Evolutionary conservation across 164 flowering plant species (phyloP), one percentile per base, ranked within the genome.

Genomic region (Dillenia turbinata): DNA sequence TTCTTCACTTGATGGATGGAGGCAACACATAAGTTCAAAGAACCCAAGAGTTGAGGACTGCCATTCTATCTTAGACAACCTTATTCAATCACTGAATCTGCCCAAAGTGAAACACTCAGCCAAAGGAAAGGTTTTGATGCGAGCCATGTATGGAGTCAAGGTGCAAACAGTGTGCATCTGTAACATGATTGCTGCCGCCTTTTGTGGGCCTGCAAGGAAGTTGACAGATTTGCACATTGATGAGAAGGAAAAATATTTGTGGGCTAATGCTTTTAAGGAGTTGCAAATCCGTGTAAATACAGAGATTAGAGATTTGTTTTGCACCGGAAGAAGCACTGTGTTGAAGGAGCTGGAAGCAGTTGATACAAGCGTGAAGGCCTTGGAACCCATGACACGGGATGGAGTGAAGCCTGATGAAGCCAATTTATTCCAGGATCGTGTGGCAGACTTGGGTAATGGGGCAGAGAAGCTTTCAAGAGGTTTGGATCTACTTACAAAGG

Each of bases 111-210:
- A 85, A 69, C 87, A 81, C 69, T 86, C 96, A 2, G 73, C 85
- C 48, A 89, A 88, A 66, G 99, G 89, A 17, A 86, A 85, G 70
- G 85, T 91, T 46, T 65, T 95, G 75, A 83, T 95, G 90, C 86
- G 75, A 2, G 97, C 96, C 10, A 75, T 94, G 85, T 84, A 86
- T 56, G 99, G 96, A 54, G 85, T 92, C n/a, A 89, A 77, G 75
- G 88, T 84, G 48, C 62, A 57, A 46, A 86, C 94, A 1, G 62
- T 86, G 44, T 87, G 86, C 68, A 65, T 91, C 2, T 89, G 92
- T 58, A 71, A 86, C 43, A 76, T 84, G 11, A 87, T 86, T 65
- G 71, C 77, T 47, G 81, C 88, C 44, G 84, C 82, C 4, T 86
- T 90, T 69, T 78, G 83, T 6, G 87, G 91, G 33, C 81, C 91